These are phyloP conservation scores for Fusarium sarcochroum DNA, from an alignment of 2,329 filamentous ascomycete species.

Conservation along the genomic window DNA sequence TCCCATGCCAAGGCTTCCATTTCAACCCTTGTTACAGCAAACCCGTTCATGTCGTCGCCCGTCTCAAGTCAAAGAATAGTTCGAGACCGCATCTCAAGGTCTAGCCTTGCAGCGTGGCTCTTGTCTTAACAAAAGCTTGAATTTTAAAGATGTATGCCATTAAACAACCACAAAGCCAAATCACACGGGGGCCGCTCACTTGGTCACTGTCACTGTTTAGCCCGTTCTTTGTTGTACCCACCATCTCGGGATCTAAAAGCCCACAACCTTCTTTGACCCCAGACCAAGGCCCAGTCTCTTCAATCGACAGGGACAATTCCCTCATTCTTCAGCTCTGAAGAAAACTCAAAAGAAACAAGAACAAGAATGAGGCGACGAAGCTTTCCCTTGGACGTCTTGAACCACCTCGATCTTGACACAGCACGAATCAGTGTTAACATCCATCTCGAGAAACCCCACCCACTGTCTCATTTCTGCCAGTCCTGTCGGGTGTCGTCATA, in stretches of 20 bases:
- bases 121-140: constrained; percentile 5
- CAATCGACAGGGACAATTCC: constrained; percentile 38
- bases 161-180: constrained; percentile 13
- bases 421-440: constrained; percentile 12
- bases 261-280: constrained; percentile 11
- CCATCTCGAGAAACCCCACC: constrained; percentile 19
- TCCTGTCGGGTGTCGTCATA: constrained; percentile 39
- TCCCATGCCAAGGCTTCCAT: constrained; percentile 4
- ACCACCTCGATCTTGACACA: constrained; percentile 35
- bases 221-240: constrained; percentile 14
- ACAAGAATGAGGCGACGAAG: constrained; percentile 28
- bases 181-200: constrained; percentile 30
- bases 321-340: constrained; percentile 12
- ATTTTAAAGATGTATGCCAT: constrained; percentile 11
- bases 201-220: not conserved
- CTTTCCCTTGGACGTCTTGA: constrained; percentile 32
- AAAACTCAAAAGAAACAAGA: constrained; percentile 11
- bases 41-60: constrained; percentile 25
- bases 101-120: constrained; percentile 5
- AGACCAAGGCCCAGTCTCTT: constrained; percentile 19
- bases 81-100: constrained; percentile 6
- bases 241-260: constrained; percentile 33
- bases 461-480: not conserved
- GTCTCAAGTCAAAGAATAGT: constrained; percentile 11
- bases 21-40: constrained; percentile 22